phyloP scores from a whole-genome alignment of 2,329 filamentous ascomycete species.

The Pseudocercospora cruenta region DNA sequence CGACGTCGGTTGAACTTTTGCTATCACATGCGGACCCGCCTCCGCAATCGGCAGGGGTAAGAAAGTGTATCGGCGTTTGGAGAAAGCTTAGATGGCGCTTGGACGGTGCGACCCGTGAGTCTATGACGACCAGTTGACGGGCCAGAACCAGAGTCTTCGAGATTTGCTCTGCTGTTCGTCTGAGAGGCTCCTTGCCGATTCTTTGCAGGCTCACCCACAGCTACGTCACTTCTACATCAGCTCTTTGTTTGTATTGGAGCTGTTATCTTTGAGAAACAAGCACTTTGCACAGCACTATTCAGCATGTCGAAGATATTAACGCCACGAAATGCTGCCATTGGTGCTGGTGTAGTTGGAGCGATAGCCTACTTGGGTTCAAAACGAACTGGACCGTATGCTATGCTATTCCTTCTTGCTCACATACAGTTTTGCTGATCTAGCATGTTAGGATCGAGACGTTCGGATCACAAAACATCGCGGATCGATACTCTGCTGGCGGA shows the following conservation, averaged over 20 bases:
- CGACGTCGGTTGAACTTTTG: slow-evolving; percentile 5
- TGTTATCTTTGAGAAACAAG: not conserved
- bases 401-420: not conserved
- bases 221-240: not conserved
- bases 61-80: not conserved
- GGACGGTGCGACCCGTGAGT: not conserved
- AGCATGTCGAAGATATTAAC: slow-evolving; percentile 34
- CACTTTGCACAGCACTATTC: slow-evolving; percentile 20
- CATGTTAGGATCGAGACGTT: slow-evolving; percentile 41
- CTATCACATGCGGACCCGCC: not conserved
- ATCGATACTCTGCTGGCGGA: slow-evolving; percentile 40
- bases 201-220: not conserved
- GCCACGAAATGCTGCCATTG: slow-evolving; percentile 38
- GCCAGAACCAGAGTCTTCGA: not conserved
- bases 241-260: not conserved
- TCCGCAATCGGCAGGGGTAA: slow-evolving; percentile 8
- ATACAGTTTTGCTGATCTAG: slow-evolving; percentile 27
- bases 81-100: not conserved
- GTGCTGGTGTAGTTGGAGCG: slow-evolving; percentile 32
- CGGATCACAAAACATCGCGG: slow-evolving; percentile 40
- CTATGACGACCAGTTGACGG: not conserved
- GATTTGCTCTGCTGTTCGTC: not conserved
- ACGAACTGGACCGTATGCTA: slow-evolving; percentile 17
- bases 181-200: not conserved
- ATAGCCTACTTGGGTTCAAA: slow-evolving; percentile 28